These are phyloP conservation scores for Citrus hindsii DNA, from an alignment of 345 rosid species.

Conservation along the genomic window DNA sequence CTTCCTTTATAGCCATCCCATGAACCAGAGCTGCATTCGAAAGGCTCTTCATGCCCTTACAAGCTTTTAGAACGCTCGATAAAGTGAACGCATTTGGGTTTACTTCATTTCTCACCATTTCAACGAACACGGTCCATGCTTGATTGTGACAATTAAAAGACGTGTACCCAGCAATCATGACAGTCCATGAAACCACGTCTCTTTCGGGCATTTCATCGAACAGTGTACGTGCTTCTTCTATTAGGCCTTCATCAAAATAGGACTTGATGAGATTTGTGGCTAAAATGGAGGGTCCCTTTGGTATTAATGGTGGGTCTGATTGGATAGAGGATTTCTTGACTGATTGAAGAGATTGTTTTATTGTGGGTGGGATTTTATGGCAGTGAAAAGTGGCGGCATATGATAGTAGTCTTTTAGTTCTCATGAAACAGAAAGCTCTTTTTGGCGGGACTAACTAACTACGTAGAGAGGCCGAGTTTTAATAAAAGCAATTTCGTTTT, in stretches of 20 bases:
- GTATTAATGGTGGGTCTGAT: conserved; percentile 15
- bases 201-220: conserved; percentile 66
- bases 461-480: neutral
- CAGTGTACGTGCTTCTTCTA: conserved; percentile 46
- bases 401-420: conserved; percentile 25
- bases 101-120: conserved; percentile 44
- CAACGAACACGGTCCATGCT: conserved; percentile 63
- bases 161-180: conserved; percentile 60
- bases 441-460: neutral
- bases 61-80: conserved; percentile 70
- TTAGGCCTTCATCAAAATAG: conserved; percentile 38
- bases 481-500: no score
- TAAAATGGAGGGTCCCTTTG: conserved; percentile 54
- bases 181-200: conserved; percentile 79
- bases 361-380: conserved; percentile 36
- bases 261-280: conserved; percentile 66
- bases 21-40: conserved; percentile 58
- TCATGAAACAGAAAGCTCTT: conserved; percentile 20
- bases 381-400: conserved; percentile 11
- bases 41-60: conserved; percentile 57
- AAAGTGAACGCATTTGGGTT: conserved; percentile 61
- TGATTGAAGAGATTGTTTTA: conserved; percentile 41
- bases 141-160: conserved; percentile 33
- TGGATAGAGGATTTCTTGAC: conserved; percentile 22
- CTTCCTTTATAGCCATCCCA: conserved; percentile 58